Evolutionary conservation across 257 asterid genomes (phyloP).

Genomic region (Jacaranda copaia): DNA sequence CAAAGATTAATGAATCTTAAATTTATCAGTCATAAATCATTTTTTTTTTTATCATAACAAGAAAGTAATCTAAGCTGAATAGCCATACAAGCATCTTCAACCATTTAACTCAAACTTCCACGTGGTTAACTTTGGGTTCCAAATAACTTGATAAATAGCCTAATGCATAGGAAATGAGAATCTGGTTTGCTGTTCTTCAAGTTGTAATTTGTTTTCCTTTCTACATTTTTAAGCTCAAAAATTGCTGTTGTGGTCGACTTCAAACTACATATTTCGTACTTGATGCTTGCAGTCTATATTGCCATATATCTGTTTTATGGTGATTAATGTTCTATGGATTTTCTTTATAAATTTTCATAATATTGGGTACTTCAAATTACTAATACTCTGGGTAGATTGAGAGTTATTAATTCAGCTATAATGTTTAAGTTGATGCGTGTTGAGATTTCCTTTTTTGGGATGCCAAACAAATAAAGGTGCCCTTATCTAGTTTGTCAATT

Average conservation of each 20-base stretch:
- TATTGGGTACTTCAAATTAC: not conserved
- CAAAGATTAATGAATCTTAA: not conserved
- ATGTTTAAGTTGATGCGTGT: not conserved
- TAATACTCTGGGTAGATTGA: not conserved
- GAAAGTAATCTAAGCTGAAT: constrained; percentile 6
- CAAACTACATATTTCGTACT: not conserved
- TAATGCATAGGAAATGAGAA: constrained; percentile 6
- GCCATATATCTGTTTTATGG: not conserved
- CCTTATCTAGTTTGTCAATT: not conserved
- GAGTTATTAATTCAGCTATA: not conserved
- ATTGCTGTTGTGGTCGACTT: not conserved
- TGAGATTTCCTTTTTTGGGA: not conserved
- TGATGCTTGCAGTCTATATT: not conserved
- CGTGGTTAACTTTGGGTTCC: not conserved
- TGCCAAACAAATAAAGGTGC: not conserved
- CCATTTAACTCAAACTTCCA: not conserved
- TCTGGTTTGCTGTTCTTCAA: not conserved
- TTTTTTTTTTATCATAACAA: not conserved
- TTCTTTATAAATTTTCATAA: not conserved
- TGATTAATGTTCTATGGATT: not conserved
- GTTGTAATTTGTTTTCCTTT: constrained; percentile 7
- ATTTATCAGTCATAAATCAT: not conserved
- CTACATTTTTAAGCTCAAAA: not conserved
- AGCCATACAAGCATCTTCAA: not conserved
- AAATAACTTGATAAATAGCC: constrained; percentile 4